phyloP scores from a whole-genome alignment of 805 yeast species.

The Danielozyma ontarioensis region DNA sequence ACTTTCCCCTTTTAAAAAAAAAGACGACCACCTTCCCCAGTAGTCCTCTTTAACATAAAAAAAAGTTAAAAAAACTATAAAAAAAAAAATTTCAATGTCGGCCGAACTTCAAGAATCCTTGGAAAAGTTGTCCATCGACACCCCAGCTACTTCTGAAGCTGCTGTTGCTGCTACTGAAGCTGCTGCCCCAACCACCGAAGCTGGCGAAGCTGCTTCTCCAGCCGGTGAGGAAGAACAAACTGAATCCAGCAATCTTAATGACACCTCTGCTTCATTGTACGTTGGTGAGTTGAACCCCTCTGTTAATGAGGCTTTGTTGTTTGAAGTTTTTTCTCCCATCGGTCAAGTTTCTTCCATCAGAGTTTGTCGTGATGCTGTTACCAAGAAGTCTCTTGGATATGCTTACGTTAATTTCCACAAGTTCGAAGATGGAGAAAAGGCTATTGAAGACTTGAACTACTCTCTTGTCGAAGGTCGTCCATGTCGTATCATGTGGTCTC shows the following conservation, averaged over 20 bases:
- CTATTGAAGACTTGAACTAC: constrained; percentile 94
- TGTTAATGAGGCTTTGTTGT: constrained; percentile 90
- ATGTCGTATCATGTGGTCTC: constrained; percentile 99
- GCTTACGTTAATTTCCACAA: constrained; percentile 96
- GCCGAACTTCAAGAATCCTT: constrained; percentile 38
- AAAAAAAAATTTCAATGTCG: not conserved
- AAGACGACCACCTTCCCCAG: not conserved
- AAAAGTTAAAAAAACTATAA: no score
- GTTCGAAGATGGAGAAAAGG: constrained; percentile 85
- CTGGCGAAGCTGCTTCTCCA: constrained; percentile 20
- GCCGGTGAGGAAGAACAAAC: constrained; percentile 23
- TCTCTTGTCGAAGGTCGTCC: constrained; percentile 89
- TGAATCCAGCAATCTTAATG: constrained; percentile 39
- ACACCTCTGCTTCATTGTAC: constrained; percentile 78
- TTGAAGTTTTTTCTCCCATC: constrained; percentile 89
- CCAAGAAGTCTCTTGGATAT: constrained; percentile 95
- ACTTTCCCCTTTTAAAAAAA: no score
- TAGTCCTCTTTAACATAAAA: not conserved
- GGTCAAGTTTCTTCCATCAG: constrained; percentile 96
- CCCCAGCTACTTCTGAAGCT: constrained; percentile 11
- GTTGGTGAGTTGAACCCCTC: constrained; percentile 95
- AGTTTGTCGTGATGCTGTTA: constrained; percentile 97
- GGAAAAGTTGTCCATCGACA: constrained; percentile 43
- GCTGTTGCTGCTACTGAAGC: constrained; percentile 23
- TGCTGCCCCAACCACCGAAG: no score